Base-by-base conservation (phyloP, 106 monocot species). In the Amphibolis antarctica region DNA sequence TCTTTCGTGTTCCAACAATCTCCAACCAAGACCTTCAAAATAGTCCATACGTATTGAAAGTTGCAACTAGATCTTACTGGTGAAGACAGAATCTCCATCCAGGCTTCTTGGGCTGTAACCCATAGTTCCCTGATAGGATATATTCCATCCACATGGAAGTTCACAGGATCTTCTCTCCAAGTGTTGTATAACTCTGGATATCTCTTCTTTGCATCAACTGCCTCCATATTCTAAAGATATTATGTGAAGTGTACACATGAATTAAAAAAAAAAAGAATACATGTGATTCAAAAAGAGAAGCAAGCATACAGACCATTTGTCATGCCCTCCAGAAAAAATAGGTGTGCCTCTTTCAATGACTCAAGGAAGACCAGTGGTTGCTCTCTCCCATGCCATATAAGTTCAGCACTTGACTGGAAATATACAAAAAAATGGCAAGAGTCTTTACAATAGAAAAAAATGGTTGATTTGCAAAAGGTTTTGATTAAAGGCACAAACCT, bases 311-410 rank as follows among this genome's bases (percentile, higher is more conserved):
- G 62, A 89, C 88, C 88, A 82, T 89, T 89, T 57, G 73, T 89
- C 88, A 89, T 89, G 51, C 84, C 88, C 64, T 89, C 88, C 0
- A 89, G 54, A 70, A 89, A 88, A 60, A 85, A 89, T 29, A 85
- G 69, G 51, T 89, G 84, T 28, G 82, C 81, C 59, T 89, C 88
- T 70, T 89, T 82, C 66, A 89, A 69, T 0, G 88, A 82, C 69
- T 89, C 81, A 58, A 89, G 81, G 64, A 81, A 89, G 65, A 79
- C 61, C 47, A 85, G 64, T 7, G 79, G 82, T 54, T 85, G 46
- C 20, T 89, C 66, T 69, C 66, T 84, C 30, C 66, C 88, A 22
- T 53, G 46, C 84, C 88, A 89, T 63, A 89, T 74, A 1, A 88
- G 9, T 71, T 89, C 84, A 55, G 88, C 85, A 62, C 85, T 85